Base-by-base conservation (phyloP, 805 yeast species). In the Phaffomyces opuntiae region DNA sequence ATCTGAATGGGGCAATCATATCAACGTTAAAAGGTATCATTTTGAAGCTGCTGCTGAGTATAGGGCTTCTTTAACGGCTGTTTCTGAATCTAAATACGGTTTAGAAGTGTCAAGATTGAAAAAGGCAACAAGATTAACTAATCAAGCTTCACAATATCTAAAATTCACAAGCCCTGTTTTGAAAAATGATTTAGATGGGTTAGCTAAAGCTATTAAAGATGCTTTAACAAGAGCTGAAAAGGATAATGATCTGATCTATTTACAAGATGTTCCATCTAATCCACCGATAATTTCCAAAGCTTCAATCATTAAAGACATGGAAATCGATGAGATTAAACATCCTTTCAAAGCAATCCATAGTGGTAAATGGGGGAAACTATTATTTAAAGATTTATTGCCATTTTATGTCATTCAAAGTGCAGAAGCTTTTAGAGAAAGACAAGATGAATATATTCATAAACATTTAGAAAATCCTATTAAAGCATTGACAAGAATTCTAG, bases 161-260 rank as follows among this genome's bases (percentile, higher is more conserved):
- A 69, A 68, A 43, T 70, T 71, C 45, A 78, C 74, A 1, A 52
- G 61, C n/a, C 54, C 61, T 9, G 43, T 65, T 3, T 80, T 79
- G 0, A 50, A 72, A 7, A 75, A 72, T 7, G 88, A 83, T 55
- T 61, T 80, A 9, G 53, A 63, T 16, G 80, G 81, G 0, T 69
- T 90, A 17, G 51, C 60, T 1, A 59, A 61, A 4, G 69, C 72
- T 3, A 68, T 85, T 1, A 57, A 64, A 9, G 71, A 68, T 1
- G 68, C 73, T 1, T 56, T 82, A 9, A 63, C 68, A 16, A 67
- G 74, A 3, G 78, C 90, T 0, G 88, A 84, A 51, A 74, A 80
- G 52, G 96, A 89, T 52, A 89, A 89, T 59, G 90, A 88, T 56
- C 68, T 88, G 53, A 80, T 90, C 7, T 87, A 87, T 61, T 64